Percentiles rank a stretch among this genome's conserved stretches.
Evolutionary conservation across 2,329 filamentous ascomycete genomes (phyloP).

Genomic region (Raffaelea ambrosiae): DNA sequence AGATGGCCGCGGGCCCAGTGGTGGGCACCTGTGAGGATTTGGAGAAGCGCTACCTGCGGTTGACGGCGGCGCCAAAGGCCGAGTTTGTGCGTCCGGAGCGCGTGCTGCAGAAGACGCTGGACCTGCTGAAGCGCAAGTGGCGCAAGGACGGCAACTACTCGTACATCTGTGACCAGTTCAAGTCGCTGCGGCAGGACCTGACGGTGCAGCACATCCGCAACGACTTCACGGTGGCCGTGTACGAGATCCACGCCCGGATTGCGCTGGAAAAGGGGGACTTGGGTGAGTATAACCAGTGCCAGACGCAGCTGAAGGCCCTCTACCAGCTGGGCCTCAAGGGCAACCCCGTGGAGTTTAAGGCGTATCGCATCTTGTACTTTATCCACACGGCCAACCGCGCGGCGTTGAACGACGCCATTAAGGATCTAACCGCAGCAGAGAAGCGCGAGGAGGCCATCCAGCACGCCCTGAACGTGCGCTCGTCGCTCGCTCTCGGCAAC

Average conservation of each 20-base stretch:
- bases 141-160: conserved; percentile 85
- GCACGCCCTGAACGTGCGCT: conserved; percentile 86
- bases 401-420: conserved; percentile 95
- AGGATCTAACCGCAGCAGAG: conserved; percentile 97
- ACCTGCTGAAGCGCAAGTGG: conserved; percentile 91
- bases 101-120: conserved; percentile 75
- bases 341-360: conserved; percentile 92
- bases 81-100: conserved; percentile 78
- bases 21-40: conserved; percentile 75
- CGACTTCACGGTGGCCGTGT: conserved; percentile 91
- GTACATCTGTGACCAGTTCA: conserved; percentile 99
- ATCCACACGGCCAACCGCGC: conserved; percentile 98
- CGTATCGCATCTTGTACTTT: conserved; percentile 99
- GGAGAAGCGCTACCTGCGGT: conserved; percentile 90
- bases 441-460: conserved; percentile 77
- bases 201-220: conserved; percentile 97
- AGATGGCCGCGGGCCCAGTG: conserved; percentile 58
- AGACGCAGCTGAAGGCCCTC: conserved; percentile 89
- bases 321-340: conserved; percentile 83
- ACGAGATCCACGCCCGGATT: conserved; percentile 96
- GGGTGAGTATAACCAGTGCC: conserved; percentile 99
- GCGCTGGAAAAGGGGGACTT: conserved; percentile 96
- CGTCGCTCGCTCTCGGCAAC: conserved; percentile 85
- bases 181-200: conserved; percentile 93
- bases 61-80: conserved; percentile 83